Conservation (phyloP, 805 yeast species). For the Candida broadrunensis region DNA sequence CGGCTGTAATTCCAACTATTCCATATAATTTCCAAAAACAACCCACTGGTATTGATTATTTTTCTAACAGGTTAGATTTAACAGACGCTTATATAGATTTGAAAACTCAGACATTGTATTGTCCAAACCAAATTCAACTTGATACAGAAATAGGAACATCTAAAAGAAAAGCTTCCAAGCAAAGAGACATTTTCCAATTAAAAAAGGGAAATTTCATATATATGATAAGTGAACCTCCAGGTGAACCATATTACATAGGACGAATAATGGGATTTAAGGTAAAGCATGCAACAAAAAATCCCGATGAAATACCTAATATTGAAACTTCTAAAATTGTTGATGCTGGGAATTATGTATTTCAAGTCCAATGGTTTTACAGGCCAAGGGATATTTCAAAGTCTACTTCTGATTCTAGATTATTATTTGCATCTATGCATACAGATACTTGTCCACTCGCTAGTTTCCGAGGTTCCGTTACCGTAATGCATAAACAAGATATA, state of each 20-base stretch:
- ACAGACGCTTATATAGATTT: constrained; percentile 40
- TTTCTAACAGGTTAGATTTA: constrained; percentile 42
- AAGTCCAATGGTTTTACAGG: constrained; percentile 88
- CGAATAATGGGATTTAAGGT: constrained; percentile 67
- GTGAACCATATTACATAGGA: constrained; percentile 91
- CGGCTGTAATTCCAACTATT: constrained; percentile 8
- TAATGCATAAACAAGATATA: constrained; percentile 66
- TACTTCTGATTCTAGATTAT: constrained; percentile 65
- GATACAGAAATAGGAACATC: background rate
- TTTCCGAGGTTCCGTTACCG: constrained; percentile 72
- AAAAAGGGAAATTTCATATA: constrained; percentile 66
- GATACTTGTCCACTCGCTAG: constrained; percentile 77
- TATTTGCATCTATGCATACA: constrained; percentile 83
- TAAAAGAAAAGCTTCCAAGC: background rate
- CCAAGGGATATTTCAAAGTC: constrained; percentile 77
- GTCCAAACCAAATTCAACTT: constrained; percentile 27
- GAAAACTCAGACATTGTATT: constrained; percentile 31
- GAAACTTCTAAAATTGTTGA: constrained; percentile 24
- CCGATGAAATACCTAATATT: background rate
- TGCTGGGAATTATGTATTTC: constrained; percentile 55
- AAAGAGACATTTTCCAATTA: constrained; percentile 29
- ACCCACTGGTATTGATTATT: constrained; percentile 29
- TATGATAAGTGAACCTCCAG: constrained; percentile 88
- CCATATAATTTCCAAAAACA: constrained; percentile 55
- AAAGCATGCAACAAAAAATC: constrained; percentile 5